Conservation (phyloP, 129 eudicot genomes). For the Daucus carota region DNA sequence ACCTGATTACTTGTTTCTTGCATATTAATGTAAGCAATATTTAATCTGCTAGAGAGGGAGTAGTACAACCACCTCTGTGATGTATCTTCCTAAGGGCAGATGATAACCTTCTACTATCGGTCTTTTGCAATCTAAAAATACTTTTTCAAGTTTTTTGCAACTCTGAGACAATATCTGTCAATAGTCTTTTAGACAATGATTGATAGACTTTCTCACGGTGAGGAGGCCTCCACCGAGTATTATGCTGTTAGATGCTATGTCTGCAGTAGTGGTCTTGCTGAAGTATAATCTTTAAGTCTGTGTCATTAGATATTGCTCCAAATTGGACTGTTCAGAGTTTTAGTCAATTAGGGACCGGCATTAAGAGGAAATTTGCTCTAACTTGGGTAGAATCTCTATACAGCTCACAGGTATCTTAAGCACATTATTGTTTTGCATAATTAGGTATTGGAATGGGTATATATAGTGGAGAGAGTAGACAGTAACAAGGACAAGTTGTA, state of each 20-base stretch:
- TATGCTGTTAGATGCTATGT: slow-evolving; percentile 4
- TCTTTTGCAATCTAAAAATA: not conserved
- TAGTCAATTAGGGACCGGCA: not conserved
- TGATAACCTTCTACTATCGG: not conserved
- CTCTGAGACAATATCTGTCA: not conserved
- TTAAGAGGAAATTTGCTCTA: not conserved
- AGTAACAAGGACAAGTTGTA: too few species aligned
- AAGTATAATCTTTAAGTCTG: not conserved
- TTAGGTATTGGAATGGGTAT: too few species aligned
- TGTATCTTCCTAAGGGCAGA: not conserved
- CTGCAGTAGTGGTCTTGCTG: slow-evolving; percentile 12
- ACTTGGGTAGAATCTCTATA: not conserved
- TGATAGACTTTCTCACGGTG: not conserved
- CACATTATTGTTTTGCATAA: not conserved
- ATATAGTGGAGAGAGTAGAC: too few species aligned
- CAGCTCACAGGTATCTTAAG: slow-evolving; percentile 1
- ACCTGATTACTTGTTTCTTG: not conserved
- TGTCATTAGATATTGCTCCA: not conserved
- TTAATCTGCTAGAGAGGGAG: not conserved
- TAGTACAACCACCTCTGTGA: not conserved
- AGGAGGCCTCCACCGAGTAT: not conserved
- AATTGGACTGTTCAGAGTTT: slow-evolving; percentile 3
- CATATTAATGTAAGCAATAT: not conserved
- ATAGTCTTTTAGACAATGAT: not conserved
- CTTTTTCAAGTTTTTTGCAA: not conserved